Evolutionary conservation across 768 basidiomycete species (phyloP).

Genomic region (Brasilioporus rufonigricans): DNA sequence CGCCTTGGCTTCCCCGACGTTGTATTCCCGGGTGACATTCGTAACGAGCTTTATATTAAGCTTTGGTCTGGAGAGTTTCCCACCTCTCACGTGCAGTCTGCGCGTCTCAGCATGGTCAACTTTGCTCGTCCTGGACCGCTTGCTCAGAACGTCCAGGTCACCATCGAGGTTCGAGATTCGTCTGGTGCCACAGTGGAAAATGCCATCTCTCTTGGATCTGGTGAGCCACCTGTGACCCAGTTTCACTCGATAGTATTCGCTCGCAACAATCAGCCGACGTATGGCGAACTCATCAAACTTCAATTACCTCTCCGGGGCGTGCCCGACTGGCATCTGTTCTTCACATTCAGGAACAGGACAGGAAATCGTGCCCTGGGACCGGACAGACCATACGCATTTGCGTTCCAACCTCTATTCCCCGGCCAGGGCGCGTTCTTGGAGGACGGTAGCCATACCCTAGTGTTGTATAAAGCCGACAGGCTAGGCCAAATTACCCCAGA

Average conservation of each 20-base stretch:
- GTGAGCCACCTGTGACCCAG: constrained; percentile 75
- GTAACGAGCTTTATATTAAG: constrained; percentile 96
- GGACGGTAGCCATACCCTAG: constrained; percentile 83
- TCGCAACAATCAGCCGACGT: constrained; percentile 85
- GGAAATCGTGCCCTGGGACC: constrained; percentile 46
- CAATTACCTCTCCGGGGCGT: constrained; percentile 65
- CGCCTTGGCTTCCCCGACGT: constrained; percentile 96
- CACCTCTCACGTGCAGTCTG: constrained; percentile 46
- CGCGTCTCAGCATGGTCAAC: constrained; percentile 55
- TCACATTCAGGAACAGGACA: constrained; percentile 82
- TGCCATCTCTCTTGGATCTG: constrained; percentile 79
- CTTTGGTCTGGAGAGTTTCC: constrained; percentile 92
- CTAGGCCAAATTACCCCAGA: constrained; percentile 58
- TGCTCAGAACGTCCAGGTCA: constrained; percentile 72
- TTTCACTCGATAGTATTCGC: constrained; percentile 92
- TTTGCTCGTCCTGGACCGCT: constrained; percentile 59
- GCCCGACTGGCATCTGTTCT: constrained; percentile 87
- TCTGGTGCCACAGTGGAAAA: constrained; percentile 68
- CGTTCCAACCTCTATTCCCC: constrained; percentile 84
- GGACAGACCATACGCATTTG: constrained; percentile 89
- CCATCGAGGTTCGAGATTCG: constrained; percentile 79
- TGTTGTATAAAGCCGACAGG: constrained; percentile 83
- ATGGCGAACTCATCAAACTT: constrained; percentile 90
- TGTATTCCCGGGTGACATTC: constrained; percentile 87
- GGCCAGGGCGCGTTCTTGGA: constrained; percentile 76